Evolutionary conservation across 495 filamentous ascomycete genomes (phyloP).

Genomic region (Corynascus novoguineensis): DNA sequence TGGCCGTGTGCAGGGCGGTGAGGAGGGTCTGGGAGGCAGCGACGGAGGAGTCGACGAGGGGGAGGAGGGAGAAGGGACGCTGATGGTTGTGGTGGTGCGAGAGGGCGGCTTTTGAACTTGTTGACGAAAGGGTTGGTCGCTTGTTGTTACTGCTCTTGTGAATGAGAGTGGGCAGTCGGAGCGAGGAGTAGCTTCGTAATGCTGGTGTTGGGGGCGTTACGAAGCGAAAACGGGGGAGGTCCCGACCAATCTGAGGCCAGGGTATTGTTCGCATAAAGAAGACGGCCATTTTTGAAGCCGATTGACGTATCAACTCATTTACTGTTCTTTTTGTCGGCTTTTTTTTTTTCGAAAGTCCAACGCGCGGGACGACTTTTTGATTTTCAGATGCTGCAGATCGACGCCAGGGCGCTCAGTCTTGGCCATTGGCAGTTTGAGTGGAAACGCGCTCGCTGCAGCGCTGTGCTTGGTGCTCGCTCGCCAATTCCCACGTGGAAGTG

Average conservation of each 20-base stretch:
- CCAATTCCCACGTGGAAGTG: neutral
- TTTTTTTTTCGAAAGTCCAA: too few relatives aligned
- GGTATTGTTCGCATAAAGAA: slow-evolving; percentile 3
- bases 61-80: slow-evolving; percentile 5
- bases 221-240: neutral
- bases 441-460: neutral
- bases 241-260: neutral
- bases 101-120: too few relatives aligned
- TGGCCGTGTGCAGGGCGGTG: slow-evolving; percentile 53
- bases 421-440: neutral
- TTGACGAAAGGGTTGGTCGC: too few relatives aligned
- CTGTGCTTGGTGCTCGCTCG: too few relatives aligned
- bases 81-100: neutral
- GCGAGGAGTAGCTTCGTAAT: slow-evolving; percentile 5
- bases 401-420: neutral
- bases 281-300: neutral
- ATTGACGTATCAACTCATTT: neutral
- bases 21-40: slow-evolving; percentile 52
- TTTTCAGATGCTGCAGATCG: neutral
- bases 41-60: slow-evolving; percentile 42
- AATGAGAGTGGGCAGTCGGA: neutral
- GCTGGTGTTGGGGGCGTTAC: neutral
- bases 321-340: neutral
- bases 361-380: neutral
- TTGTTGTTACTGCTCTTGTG: too few relatives aligned